phyloP scores from a whole-genome alignment of 1,139 yeast species.

The Geotrichum europaeum region DNA sequence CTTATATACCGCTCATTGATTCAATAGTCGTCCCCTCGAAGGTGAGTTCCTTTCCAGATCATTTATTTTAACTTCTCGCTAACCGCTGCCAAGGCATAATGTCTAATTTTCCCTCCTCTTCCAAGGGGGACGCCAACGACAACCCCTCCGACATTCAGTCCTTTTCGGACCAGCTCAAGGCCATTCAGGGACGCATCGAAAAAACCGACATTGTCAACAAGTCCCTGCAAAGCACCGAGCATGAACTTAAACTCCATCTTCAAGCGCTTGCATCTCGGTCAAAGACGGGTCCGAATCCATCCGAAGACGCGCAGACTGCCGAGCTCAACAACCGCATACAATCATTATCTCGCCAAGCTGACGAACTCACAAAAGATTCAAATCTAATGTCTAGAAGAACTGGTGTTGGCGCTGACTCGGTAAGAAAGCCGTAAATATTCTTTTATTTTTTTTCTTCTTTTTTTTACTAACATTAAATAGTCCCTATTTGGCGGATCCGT shows the following conservation, averaged over 20 bases:
- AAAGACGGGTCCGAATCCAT: constrained; percentile 5
- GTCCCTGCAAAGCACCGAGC: constrained; percentile 17
- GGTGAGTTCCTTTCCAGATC: neutral
- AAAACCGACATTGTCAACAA: constrained; percentile 16
- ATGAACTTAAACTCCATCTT: constrained; percentile 16
- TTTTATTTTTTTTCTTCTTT: neutral
- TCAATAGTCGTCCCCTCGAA: neutral
- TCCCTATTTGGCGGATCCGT: constrained; percentile 14
- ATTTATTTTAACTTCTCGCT: neutral
- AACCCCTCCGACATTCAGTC: constrained; percentile 11
- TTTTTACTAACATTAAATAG: neutral
- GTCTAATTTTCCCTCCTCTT: constrained; percentile 13
- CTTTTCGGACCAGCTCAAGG: constrained; percentile 12
- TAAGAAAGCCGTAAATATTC: neutral
- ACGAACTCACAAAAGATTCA: constrained; percentile 12
- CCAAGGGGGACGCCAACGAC: constrained; percentile 2
- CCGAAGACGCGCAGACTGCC: constrained; percentile 12
- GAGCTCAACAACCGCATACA: constrained; percentile 14
- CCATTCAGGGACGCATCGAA: constrained; percentile 16
- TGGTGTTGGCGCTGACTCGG: constrained; percentile 10
- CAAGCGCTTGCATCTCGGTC: constrained; percentile 11
- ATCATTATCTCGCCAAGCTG: constrained; percentile 11
- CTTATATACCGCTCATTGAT: neutral
- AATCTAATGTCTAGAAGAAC: constrained; percentile 8
- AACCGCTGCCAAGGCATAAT: constrained; percentile 4